Conservation (phyloP, 2,329 filamentous ascomycete genomes). For the Didymella pomorum region DNA sequence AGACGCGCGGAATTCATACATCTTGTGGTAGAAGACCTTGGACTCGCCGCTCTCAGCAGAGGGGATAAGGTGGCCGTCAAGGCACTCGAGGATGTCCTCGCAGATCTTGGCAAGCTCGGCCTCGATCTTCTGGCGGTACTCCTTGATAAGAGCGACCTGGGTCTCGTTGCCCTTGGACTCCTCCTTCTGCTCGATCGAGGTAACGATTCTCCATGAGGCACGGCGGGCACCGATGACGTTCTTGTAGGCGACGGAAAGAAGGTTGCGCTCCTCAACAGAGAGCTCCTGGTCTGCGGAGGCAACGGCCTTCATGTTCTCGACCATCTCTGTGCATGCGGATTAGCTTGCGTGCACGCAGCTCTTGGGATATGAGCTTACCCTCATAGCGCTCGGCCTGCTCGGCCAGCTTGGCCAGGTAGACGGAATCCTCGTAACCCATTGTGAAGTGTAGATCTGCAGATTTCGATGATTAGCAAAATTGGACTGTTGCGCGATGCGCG, state of each 20-base stretch:
- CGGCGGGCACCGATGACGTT: constrained; percentile 97
- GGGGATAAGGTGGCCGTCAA: constrained; percentile 92
- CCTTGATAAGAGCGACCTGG: constrained; percentile 91
- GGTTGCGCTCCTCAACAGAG: constrained; percentile 92
- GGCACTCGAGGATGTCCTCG: constrained; percentile 93
- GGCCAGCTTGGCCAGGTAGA: constrained; percentile 99
- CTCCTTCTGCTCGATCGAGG: constrained; percentile 99
- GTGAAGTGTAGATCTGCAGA: constrained; percentile 56
- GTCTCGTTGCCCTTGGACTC: constrained; percentile 97
- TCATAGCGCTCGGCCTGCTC: constrained; percentile 99
- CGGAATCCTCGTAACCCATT: constrained; percentile 99
- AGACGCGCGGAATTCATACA: constrained; percentile 63
- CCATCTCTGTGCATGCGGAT: constrained; percentile 77
- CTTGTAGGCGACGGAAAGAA: constrained; percentile 98
- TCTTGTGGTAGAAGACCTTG: constrained; percentile 99
- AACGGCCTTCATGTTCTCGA: constrained; percentile 99
- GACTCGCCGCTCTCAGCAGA: constrained; percentile 95
- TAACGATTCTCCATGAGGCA: constrained; percentile 98
- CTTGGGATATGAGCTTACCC: constrained; percentile 64
- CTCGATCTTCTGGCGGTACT: constrained; percentile 99
- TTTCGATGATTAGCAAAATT: constrained; percentile 36
- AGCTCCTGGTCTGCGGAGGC: constrained; percentile 76
- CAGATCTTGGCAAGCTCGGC: constrained; percentile 96
- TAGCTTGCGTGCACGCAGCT: constrained; percentile 23
- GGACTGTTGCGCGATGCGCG: constrained; percentile 22